Evolutionary conservation across 768 basidiomycete species (phyloP), one percentile per base, ranked within the genome.

Genomic region (Xerocomellus intermedius): DNA sequence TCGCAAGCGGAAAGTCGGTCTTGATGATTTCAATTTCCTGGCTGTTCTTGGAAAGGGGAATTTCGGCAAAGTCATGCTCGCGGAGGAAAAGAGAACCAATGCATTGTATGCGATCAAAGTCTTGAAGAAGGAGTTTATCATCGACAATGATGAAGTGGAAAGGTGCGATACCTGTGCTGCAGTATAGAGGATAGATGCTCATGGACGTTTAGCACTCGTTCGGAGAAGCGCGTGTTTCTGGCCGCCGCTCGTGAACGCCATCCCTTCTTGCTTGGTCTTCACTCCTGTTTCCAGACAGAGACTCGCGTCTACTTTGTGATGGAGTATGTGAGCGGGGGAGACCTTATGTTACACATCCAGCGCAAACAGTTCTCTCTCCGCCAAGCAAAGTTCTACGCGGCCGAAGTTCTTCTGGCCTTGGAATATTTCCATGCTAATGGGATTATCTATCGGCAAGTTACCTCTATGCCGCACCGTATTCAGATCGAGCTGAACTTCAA

Each of bases 51-150:
- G 97, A 47, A 98, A 98, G 75, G 97, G 97, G 64, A 99, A 98
- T 74, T 99, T 99, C 68, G 97, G 97, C 53, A 99, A 99, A 73
- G 97, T 99, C 74, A 99, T 99, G 97, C 76, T 99, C 55, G 97
- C 97, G 10, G 97, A 99, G 74, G 97, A 99, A 80, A 99, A 99
- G 83, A 86, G 81, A 71, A 82, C 85, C 48, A 91, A 84, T 63
- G 84, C 82, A 48, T 73, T 98, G 52, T 98, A 90, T 69, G 97
- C 97, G n/a, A 98, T 99, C 79, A 99, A 99, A 74, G 97, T 99
- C n/a, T 70, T 99, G 70, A 99, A 99, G 82, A 99, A 99, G 70
- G 97, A 98, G 74, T 98, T 99, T 69, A 98, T 99, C 71, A 98
- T 99, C 64, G 97, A 99, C 71, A 98, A 99, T 58, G 97, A 99